phyloP scores from a whole-genome alignment of 495 filamentous ascomycete genomes.

The Penicillium tannophilum region DNA sequence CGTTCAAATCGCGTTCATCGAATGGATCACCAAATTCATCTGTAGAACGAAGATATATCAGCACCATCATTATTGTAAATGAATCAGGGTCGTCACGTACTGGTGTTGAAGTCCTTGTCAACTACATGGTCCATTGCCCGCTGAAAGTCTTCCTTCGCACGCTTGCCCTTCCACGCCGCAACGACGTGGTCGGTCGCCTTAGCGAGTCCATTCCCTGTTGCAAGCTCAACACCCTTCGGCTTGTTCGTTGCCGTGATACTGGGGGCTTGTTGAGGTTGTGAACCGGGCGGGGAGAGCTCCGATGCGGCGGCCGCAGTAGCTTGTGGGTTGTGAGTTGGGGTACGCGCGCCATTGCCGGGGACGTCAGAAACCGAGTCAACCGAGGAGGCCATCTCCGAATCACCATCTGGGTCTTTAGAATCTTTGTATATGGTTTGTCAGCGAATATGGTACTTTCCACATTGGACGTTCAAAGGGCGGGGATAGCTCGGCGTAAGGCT shows the following conservation, averaged over 20 bases:
- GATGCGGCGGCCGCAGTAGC: conserved; percentile 26
- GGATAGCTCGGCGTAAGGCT: not conserved
- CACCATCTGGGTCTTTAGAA: conserved; percentile 52
- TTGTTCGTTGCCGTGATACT: conserved; percentile 10
- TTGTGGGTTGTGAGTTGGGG: conserved; percentile 33
- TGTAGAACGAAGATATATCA: conserved; percentile 19
- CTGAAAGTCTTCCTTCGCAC: conserved; percentile 62
- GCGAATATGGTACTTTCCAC: not conserved
- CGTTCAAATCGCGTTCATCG: conserved; percentile 63
- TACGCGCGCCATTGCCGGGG: conserved; percentile 36
- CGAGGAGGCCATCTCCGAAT: conserved; percentile 61
- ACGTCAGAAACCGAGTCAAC: conserved; percentile 42
- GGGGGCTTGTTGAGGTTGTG: conserved; percentile 41
- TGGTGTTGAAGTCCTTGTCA: conserved; percentile 50
- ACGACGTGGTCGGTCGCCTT: conserved; percentile 42
- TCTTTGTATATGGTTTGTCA: conserved; percentile 16
- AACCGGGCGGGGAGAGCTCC: conserved; percentile 58
- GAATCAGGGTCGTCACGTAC: conserved; percentile 28
- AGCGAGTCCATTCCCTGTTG: not conserved
- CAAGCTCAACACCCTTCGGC: not conserved
- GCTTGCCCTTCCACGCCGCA: conserved; percentile 60
- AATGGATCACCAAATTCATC: conserved; percentile 59
- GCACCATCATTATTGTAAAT: not conserved
- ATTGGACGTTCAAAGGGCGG: not conserved
- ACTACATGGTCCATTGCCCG: conserved; percentile 50